A percentile compares a stretch with the other conserved stretches of the same genome.
These are phyloP conservation scores for Lantana camara DNA, from an alignment of 257 asterid species.

Conservation along the genomic window DNA sequence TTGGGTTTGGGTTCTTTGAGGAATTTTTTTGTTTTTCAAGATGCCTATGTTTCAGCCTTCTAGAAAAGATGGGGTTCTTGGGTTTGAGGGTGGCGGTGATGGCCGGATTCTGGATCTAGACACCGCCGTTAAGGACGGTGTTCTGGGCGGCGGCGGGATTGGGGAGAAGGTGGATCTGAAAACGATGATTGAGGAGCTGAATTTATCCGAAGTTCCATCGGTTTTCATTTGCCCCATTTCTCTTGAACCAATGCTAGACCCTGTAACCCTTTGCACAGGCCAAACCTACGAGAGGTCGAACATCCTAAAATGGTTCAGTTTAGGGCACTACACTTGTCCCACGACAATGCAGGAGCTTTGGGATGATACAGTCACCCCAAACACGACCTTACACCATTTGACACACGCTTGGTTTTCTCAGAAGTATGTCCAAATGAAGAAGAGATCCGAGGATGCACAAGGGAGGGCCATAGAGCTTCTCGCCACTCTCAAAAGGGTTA, in stretches of 20 bases:
- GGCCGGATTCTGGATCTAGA: slow-evolving; percentile 54
- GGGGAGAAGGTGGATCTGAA: slow-evolving; percentile 76
- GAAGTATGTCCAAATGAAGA: slow-evolving; percentile 78
- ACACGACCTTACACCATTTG: slow-evolving; percentile 59
- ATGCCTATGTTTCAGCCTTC: slow-evolving; percentile 64
- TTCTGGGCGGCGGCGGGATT: slow-evolving; percentile 45
- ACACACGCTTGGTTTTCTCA: slow-evolving; percentile 76
- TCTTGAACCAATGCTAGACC: slow-evolving; percentile 78
- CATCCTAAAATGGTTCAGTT: slow-evolving; percentile 61
- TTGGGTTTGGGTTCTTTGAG: neutral
- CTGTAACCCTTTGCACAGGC: slow-evolving; percentile 85
- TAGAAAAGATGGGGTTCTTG: slow-evolving; percentile 43
- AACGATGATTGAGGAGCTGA: slow-evolving; percentile 69
- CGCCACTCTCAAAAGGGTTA: slow-evolving; percentile 57
- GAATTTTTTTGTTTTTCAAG: slow-evolving; percentile 22
- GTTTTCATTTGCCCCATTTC: slow-evolving; percentile 78
- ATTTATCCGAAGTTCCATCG: slow-evolving; percentile 57
- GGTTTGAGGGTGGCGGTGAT: slow-evolving; percentile 42
- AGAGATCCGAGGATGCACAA: slow-evolving; percentile 72
- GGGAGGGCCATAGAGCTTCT: slow-evolving; percentile 77
- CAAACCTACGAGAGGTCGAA: slow-evolving; percentile 78
- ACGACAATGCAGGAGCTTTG: slow-evolving; percentile 78
- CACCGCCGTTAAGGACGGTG: slow-evolving; percentile 49
- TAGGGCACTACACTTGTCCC: slow-evolving; percentile 72
- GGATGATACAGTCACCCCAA: slow-evolving; percentile 75